These are phyloP conservation scores for Talaromyces verruculosus DNA, from an alignment of 2,329 filamentous ascomycete genomes.

Conservation along the genomic window DNA sequence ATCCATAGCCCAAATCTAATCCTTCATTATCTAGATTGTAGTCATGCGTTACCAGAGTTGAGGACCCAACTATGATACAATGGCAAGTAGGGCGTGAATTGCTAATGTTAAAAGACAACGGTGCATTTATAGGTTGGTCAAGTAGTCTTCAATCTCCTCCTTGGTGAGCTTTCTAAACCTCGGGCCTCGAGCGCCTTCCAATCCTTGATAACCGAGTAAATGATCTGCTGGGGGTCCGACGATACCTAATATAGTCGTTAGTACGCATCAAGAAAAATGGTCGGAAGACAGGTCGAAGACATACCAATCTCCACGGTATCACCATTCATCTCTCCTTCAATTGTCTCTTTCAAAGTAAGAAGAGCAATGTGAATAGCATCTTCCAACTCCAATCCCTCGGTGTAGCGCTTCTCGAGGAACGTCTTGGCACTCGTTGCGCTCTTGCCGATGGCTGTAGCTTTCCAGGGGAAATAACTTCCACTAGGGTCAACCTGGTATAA, in stretches of 20 bases:
- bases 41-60: constrained; percentile 10
- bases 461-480: constrained; percentile 98
- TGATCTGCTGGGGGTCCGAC: constrained; percentile 93
- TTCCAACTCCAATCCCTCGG: constrained; percentile 92
- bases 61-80: constrained; percentile 32
- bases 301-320: constrained; percentile 96
- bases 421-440: constrained; percentile 98
- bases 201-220: constrained; percentile 73
- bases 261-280: background rate
- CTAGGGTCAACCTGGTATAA: constrained; percentile 99
- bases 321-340: constrained; percentile 98
- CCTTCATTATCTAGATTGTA: constrained; percentile 2
- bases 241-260: constrained; percentile 64
- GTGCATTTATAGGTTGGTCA: constrained; percentile 83
- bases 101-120: constrained; percentile 21
- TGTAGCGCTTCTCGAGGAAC: constrained; percentile 98
- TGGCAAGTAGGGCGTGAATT: constrained; percentile 24
- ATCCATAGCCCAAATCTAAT: constrained; percentile 1
- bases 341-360: constrained; percentile 96
- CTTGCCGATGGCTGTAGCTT: constrained; percentile 98
- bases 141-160: constrained; percentile 98
- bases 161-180: constrained; percentile 71
- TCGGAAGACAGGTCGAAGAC: constrained; percentile 30
- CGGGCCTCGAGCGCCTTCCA: constrained; percentile 45
- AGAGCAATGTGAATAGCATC: constrained; percentile 98